phyloP scores from a whole-genome alignment of 2,329 filamentous ascomycete species.

The Colletotrichum destructivum region DNA sequence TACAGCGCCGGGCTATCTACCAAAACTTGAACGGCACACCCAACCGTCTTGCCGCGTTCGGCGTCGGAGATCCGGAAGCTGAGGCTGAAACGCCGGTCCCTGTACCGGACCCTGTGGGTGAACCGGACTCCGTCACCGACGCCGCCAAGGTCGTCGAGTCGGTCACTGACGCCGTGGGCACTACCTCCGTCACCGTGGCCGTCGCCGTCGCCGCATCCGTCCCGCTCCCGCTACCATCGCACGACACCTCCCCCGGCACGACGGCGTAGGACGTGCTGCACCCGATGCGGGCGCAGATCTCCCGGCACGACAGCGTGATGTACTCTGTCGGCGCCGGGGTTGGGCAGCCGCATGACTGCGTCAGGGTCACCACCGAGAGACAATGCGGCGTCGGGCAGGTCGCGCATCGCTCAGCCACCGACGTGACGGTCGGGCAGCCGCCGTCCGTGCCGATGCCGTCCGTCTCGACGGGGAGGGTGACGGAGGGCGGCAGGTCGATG shows the following conservation, averaged over 20 bases:
- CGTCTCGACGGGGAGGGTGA: background rate
- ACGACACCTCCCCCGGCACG: slow-evolving; percentile 32
- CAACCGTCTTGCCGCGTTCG: slow-evolving; percentile 28
- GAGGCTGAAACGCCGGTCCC: background rate
- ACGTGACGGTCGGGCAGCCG: slow-evolving; percentile 54
- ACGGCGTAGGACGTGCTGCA: slow-evolving; percentile 46
- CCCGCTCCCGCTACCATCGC: slow-evolving; percentile 7
- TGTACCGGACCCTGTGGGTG: background rate
- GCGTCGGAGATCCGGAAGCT: slow-evolving; percentile 14
- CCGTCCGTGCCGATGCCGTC: background rate
- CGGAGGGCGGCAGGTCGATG: background rate
- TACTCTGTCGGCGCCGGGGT: slow-evolving; percentile 48
- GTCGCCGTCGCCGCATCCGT: background rate
- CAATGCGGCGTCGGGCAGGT: slow-evolving; percentile 53
- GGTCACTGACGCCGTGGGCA: background rate
- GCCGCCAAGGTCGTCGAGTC: background rate
- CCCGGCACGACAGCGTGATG: slow-evolving; percentile 48
- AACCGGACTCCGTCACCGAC: background rate
- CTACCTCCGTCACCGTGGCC: background rate
- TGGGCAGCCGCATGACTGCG: slow-evolving; percentile 53
- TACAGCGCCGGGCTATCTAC: background rate
- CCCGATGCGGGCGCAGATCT: slow-evolving; percentile 49
- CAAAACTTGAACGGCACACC: slow-evolving; percentile 35
- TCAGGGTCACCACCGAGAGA: slow-evolving; percentile 49
- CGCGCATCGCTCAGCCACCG: slow-evolving; percentile 50